A percentile compares a stretch with the other conserved stretches of the same genome.
phyloP scores from a whole-genome alignment of 148 eudicot genomes.

The Polygonum maritimum region DNA sequence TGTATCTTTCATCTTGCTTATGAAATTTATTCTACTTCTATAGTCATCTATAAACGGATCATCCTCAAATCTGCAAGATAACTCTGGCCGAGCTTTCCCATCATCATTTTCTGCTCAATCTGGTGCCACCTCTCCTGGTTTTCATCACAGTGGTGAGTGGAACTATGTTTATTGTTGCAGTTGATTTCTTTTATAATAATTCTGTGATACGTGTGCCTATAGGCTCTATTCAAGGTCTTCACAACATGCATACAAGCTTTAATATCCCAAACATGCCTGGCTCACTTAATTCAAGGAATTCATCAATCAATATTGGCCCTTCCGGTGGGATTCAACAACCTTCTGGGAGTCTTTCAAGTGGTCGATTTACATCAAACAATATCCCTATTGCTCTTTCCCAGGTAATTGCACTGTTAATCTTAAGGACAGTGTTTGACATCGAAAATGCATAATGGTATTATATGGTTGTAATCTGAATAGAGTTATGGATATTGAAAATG shows the following conservation, averaged over 20 bases:
- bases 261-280: conserved; percentile 44
- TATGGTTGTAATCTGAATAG: neutral
- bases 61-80: conserved; percentile 39
- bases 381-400: conserved; percentile 45
- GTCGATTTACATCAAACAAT: conserved; percentile 46
- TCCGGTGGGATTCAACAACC: conserved; percentile 49
- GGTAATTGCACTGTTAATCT: conserved; percentile 21
- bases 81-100: conserved; percentile 43
- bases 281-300: conserved; percentile 38
- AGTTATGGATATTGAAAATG: too few species aligned
- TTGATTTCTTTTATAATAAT: neutral
- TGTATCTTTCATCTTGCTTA: neutral
- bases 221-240: conserved; percentile 49
- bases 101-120: conserved; percentile 45
- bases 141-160: conserved; percentile 39
- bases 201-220: conserved; percentile 10
- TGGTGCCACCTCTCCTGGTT: conserved; percentile 37
- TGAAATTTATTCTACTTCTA: conserved; percentile 8
- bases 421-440: neutral
- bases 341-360: conserved; percentile 42
- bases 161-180: neutral
- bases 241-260: conserved; percentile 39
- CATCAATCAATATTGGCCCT: conserved; percentile 34
- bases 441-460: too few species aligned
- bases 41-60: conserved; percentile 54